Conservation (phyloP, 1,139 yeast genomes). For the Pichia norvegensis region DNA sequence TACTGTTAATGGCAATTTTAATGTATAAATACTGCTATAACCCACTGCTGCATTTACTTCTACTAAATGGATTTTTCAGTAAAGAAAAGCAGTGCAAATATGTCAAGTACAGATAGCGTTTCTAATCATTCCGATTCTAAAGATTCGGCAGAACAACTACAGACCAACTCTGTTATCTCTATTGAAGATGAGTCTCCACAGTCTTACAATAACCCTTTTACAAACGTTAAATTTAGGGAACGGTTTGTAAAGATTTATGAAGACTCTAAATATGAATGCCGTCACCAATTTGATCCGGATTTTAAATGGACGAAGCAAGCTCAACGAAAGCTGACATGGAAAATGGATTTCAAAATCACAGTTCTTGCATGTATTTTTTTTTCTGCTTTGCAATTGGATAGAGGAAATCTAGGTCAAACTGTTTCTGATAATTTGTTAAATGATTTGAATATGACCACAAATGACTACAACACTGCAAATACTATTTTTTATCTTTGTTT, state of each 20-base stretch:
- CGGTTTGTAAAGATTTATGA: constrained; percentile 38
- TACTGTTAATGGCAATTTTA: too few relatives aligned
- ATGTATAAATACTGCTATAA: too few relatives aligned
- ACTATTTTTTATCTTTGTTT: constrained; percentile 40
- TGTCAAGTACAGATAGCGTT: background rate
- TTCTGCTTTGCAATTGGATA: constrained; percentile 44
- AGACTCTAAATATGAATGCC: constrained; percentile 36
- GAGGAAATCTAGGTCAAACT: constrained; percentile 45
- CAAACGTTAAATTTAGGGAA: constrained; percentile 35
- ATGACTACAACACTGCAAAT: constrained; percentile 42
- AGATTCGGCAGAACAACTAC: background rate
- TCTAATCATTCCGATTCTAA: background rate
- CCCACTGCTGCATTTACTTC: too few relatives aligned
- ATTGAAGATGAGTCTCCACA: constrained; percentile 8
- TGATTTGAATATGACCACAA: constrained; percentile 38
- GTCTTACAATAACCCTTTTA: constrained; percentile 24
- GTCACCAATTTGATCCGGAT: constrained; percentile 36
- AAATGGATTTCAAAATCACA: constrained; percentile 40
- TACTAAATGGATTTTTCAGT: too few relatives aligned
- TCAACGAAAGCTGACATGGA: constrained; percentile 30
- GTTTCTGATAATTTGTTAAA: constrained; percentile 40
- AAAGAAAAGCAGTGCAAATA: background rate
- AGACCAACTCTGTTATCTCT: background rate
- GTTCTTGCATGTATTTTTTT: constrained; percentile 44
- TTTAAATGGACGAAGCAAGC: constrained; percentile 43